Evolutionary conservation across 2,329 filamentous ascomycete species (phyloP).

Genomic region (Stachybotrys elegans): DNA sequence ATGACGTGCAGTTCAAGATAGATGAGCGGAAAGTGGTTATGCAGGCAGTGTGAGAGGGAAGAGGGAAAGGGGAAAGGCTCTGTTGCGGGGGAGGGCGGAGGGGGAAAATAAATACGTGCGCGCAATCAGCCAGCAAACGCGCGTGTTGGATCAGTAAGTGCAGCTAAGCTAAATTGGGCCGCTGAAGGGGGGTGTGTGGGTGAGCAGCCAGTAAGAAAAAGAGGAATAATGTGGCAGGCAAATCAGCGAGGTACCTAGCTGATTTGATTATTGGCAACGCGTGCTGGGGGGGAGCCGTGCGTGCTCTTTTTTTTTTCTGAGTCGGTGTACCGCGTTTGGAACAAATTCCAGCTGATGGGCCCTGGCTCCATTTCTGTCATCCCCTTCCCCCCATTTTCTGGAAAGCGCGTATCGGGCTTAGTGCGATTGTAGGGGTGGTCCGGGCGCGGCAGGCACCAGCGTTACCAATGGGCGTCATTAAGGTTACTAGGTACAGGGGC

Average conservation of each 20-base stretch:
- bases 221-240: too few relatives aligned
- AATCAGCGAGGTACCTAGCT: too few relatives aligned
- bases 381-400: too few relatives aligned
- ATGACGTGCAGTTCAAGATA: conserved; percentile 13
- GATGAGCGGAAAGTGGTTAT: conserved; percentile 18
- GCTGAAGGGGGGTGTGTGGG: neutral
- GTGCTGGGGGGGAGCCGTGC: neutral
- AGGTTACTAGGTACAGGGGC: too few relatives aligned
- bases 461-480: too few relatives aligned
- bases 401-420: too few relatives aligned
- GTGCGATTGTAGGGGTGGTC: too few relatives aligned
- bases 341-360: too few relatives aligned
- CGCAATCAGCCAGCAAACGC: conserved; percentile 26
- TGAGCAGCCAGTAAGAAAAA: neutral
- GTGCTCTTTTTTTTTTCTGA: neutral
- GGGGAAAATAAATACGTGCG: conserved; percentile 30
- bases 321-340: neutral
- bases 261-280: too few relatives aligned
- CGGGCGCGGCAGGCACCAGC: too few relatives aligned
- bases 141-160: conserved; percentile 18
- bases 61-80: conserved; percentile 13
- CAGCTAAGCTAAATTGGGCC: conserved; percentile 1
- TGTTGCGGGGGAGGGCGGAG: conserved; percentile 20
- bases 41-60: conserved; percentile 10
- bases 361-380: too few relatives aligned